Percentiles rank a stretch among this genome's conserved stretches.
phyloP scores from a whole-genome alignment of 495 filamentous ascomycete genomes.

The Xylaria intraflava region DNA sequence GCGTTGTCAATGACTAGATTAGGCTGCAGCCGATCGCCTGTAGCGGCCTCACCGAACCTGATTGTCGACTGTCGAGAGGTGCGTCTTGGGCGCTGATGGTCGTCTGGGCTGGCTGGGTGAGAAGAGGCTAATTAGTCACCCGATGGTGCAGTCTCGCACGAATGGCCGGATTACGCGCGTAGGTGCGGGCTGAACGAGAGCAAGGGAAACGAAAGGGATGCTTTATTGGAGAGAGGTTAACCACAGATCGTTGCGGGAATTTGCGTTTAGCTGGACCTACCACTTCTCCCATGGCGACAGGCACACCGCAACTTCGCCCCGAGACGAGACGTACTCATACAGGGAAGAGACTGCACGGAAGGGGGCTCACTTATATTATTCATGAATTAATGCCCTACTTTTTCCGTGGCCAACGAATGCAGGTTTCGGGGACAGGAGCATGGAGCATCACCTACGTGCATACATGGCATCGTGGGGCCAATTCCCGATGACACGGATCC shows the following conservation, averaged over 20 bases:
- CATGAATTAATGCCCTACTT: not conserved
- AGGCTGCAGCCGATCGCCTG: slow-evolving; percentile 2
- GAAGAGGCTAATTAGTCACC: not conserved
- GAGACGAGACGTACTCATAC: not conserved
- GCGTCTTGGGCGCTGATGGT: not conserved
- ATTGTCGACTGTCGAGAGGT: not conserved
- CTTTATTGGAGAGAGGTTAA: slow-evolving; percentile 5
- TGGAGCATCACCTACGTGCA: too few relatives aligned
- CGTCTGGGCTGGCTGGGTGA: not conserved
- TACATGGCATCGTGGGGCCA: slow-evolving; percentile 6
- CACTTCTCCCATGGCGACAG: not conserved
- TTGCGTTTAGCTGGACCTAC: slow-evolving; percentile 4
- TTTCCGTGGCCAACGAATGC: slow-evolving; percentile 1
- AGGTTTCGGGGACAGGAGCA: not conserved
- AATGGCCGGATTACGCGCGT: not conserved
- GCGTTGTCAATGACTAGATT: not conserved
- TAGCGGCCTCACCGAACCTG: not conserved
- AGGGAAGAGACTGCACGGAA: not conserved
- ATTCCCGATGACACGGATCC: slow-evolving; percentile 14
- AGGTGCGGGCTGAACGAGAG: not conserved
- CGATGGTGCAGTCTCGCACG: not conserved
- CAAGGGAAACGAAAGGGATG: not conserved
- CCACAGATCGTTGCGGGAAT: not conserved
- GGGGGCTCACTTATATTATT: too few relatives aligned
- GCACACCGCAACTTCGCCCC: slow-evolving; percentile 9